These are phyloP conservation scores for Rhododendron mucronatum DNA, from an alignment of 148 eudicot species.

Conservation along the genomic window DNA sequence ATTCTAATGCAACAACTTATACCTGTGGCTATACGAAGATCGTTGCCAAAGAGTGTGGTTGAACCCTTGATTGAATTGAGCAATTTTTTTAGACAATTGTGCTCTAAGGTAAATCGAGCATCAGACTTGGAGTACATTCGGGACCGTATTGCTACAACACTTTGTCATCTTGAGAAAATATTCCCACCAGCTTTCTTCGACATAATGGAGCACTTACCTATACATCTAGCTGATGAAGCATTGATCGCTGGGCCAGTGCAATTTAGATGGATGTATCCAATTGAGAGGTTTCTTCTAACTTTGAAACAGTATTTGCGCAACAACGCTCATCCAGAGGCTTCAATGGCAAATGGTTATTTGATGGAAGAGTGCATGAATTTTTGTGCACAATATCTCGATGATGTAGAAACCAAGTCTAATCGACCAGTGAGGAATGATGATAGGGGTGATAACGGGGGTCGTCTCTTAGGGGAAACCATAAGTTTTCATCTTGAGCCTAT, in stretches of 20 bases:
- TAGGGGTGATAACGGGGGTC: neutral
- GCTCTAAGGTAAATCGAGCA: neutral
- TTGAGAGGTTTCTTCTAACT: slow-evolving; percentile 11
- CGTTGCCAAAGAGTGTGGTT: neutral
- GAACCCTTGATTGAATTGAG: neutral
- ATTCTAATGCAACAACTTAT: too few species aligned
- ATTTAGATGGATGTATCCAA: slow-evolving; percentile 19
- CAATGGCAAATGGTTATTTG: slow-evolving; percentile 16
- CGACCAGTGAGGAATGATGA: too few species aligned
- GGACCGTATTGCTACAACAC: neutral
- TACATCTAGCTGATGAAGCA: slow-evolving; percentile 17
- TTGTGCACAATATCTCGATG: slow-evolving; percentile 18
- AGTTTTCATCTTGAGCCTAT: too few species aligned
- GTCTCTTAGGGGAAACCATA: neutral
- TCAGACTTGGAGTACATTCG: neutral
- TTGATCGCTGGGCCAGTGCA: slow-evolving; percentile 1
- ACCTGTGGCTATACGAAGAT: slow-evolving; percentile 5
- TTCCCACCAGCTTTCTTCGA: slow-evolving; percentile 15
- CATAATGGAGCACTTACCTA: slow-evolving; percentile 16
- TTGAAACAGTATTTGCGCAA: slow-evolving; percentile 16
- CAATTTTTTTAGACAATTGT: neutral
- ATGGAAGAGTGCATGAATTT: neutral
- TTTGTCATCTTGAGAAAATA: slow-evolving; percentile 20
- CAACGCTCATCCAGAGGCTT: slow-evolving; percentile 21
- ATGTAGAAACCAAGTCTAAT: neutral